Percentiles rank a stretch among this genome's conserved stretches.
Evolutionary conservation across 345 rosid genomes (phyloP).

Genomic region (Turnera subulata): DNA sequence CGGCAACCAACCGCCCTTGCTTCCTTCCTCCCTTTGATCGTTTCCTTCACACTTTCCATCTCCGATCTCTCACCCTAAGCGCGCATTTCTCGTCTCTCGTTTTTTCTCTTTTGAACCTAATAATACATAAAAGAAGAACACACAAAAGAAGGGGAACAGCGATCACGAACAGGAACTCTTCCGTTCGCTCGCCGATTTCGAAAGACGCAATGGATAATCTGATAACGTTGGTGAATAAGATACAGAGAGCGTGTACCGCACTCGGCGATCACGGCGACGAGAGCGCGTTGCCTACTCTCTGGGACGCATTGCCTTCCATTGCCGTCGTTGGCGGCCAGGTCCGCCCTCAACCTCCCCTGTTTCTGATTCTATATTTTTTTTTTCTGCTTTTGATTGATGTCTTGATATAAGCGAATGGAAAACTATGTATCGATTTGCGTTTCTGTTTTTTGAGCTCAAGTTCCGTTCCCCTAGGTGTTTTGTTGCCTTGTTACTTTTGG

Average conservation of each 20-base stretch:
- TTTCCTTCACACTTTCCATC: neutral
- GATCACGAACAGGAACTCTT: neutral
- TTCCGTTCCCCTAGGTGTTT: too few relatives aligned
- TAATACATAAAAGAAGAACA: neutral
- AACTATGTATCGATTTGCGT: too few relatives aligned
- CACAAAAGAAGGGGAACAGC: neutral
- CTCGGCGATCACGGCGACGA: slow-evolving; percentile 97
- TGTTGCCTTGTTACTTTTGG: too few relatives aligned
- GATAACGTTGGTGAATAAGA: slow-evolving; percentile 78
- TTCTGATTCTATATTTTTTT: neutral
- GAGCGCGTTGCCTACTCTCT: slow-evolving; percentile 89
- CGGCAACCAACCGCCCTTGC: neutral
- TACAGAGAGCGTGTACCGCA: slow-evolving; percentile 92
- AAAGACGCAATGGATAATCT: slow-evolving; percentile 63
- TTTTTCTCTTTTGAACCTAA: neutral
- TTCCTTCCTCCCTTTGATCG: neutral
- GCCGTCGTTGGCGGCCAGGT: slow-evolving; percentile 99
- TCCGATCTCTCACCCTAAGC: neutral
- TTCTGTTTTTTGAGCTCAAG: too few relatives aligned
- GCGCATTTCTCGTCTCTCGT: neutral
- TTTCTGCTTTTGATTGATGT: neutral
- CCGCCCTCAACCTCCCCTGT: neutral
- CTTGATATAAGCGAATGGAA: too few relatives aligned
- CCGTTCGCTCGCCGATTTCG: neutral
- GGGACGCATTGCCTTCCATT: slow-evolving; percentile 92